Percentiles rank a stretch among this genome's conserved stretches.
phyloP scores from a whole-genome alignment of 2,329 filamentous ascomycete species.

The Nothomitra cinnamomea region DNA sequence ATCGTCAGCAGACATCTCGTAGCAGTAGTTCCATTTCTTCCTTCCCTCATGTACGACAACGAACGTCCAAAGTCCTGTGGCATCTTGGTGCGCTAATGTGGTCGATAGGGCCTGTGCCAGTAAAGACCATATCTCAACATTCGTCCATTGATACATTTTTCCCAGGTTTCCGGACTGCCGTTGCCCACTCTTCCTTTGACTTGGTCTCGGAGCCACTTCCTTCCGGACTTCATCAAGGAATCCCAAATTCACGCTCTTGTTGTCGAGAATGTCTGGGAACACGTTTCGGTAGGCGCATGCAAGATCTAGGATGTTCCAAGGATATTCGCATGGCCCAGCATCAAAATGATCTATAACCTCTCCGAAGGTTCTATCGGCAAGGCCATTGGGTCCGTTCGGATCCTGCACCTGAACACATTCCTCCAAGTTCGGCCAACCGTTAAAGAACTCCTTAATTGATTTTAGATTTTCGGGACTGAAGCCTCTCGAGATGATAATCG shows the following conservation, averaged over 20 bases:
- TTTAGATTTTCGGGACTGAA: background rate
- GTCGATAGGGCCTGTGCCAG: background rate
- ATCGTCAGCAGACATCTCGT: background rate
- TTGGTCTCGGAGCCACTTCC: background rate
- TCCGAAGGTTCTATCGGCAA: background rate
- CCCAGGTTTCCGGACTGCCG: background rate
- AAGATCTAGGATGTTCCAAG: background rate
- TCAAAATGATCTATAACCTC: background rate
- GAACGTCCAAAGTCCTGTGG: background rate
- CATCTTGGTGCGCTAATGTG: background rate
- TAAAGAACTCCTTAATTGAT: background rate
- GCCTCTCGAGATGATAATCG: background rate
- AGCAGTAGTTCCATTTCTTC: background rate
- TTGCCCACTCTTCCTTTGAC: background rate
- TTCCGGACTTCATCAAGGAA: background rate
- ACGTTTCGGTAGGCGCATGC: background rate
- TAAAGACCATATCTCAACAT: background rate
- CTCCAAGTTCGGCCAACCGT: background rate
- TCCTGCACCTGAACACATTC: background rate
- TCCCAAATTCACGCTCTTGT: background rate
- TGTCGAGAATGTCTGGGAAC: background rate
- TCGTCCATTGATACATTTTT: background rate
- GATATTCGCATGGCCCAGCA: background rate
- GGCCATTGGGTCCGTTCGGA: background rate
- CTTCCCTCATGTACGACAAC: background rate